Percentiles rank a stretch among this genome's conserved stretches.
Conservation (phyloP, 257 asterid species). For the Phtheirospermum japonicum region DNA sequence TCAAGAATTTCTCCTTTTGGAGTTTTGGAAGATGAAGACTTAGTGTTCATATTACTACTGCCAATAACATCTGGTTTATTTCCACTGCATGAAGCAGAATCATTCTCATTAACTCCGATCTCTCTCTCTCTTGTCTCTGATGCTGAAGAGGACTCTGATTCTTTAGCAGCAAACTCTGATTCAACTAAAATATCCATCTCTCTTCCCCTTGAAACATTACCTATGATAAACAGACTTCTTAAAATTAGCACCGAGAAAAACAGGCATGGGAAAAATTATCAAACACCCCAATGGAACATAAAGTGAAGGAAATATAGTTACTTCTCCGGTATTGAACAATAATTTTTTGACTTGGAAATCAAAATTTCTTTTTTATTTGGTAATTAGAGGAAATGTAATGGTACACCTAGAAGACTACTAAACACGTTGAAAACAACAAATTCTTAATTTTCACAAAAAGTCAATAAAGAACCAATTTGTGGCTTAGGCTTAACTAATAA, state of each 20-base stretch:
- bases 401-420: neutral
- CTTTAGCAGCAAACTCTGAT: constrained; percentile 37
- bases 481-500: neutral
- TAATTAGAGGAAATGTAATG: neutral
- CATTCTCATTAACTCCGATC: constrained; percentile 35
- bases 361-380: neutral
- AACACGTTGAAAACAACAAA: neutral
- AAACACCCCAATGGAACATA: constrained; percentile 23
- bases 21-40: constrained; percentile 52
- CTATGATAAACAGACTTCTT: constrained; percentile 29
- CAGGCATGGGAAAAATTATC: constrained; percentile 23
- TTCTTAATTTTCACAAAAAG: neutral
- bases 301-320: neutral
- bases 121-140: constrained; percentile 42
- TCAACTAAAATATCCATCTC: constrained; percentile 36
- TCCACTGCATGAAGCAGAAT: constrained; percentile 39
- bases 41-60: constrained; percentile 33
- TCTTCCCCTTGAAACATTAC: constrained; percentile 32
- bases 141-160: constrained; percentile 40
- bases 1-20: constrained; percentile 33
- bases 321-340: neutral
- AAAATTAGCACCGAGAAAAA: constrained; percentile 26
- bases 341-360: neutral
- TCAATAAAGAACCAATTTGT: neutral
- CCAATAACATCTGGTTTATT: constrained; percentile 34